phyloP scores from a whole-genome alignment of 1,284 basidiomycete genomes.

The Cystobasidiaceae sp. region DNA sequence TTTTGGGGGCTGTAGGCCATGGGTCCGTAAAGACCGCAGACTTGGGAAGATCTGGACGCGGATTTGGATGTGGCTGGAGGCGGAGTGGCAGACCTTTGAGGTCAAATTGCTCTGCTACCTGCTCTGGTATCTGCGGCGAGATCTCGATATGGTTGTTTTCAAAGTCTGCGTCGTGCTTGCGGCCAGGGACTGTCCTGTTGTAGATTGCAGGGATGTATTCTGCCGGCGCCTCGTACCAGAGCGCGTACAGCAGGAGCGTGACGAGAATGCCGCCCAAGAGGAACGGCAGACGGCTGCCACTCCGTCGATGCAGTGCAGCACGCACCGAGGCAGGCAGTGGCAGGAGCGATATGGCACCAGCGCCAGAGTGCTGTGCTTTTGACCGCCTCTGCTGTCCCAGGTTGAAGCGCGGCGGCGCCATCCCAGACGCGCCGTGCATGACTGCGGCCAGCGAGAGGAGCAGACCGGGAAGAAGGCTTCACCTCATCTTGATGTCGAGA shows the following conservation, averaged over 20 bases:
- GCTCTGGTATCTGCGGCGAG: neutral
- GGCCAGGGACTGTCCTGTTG: too few species aligned
- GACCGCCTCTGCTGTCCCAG: too few species aligned
- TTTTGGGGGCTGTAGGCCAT: constrained; percentile 19
- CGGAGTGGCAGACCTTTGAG: constrained; percentile 10
- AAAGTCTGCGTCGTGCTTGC: too few species aligned
- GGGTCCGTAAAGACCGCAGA: constrained; percentile 9
- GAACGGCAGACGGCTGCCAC: neutral
- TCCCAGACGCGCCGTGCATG: too few species aligned
- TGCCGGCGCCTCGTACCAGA: too few species aligned
- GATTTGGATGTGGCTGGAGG: neutral
- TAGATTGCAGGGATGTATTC: too few species aligned
- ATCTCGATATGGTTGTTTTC: too few species aligned
- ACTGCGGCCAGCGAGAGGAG: too few species aligned
- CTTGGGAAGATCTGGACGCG: constrained; percentile 1
- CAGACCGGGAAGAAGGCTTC: too few species aligned
- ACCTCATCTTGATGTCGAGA: too few species aligned
- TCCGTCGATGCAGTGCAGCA: neutral
- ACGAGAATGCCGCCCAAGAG: neutral
- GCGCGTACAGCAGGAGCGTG: neutral
- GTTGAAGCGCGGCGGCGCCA: too few species aligned
- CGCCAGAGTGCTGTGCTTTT: too few species aligned
- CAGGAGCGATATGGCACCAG: neutral
- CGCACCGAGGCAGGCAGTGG: neutral
- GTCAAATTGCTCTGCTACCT: neutral